Percentiles rank a stretch among this genome's conserved stretches.
Evolutionary conservation across 352 stramenopile species (phyloP).

Genomic region (Globisporangium parvum): DNA sequence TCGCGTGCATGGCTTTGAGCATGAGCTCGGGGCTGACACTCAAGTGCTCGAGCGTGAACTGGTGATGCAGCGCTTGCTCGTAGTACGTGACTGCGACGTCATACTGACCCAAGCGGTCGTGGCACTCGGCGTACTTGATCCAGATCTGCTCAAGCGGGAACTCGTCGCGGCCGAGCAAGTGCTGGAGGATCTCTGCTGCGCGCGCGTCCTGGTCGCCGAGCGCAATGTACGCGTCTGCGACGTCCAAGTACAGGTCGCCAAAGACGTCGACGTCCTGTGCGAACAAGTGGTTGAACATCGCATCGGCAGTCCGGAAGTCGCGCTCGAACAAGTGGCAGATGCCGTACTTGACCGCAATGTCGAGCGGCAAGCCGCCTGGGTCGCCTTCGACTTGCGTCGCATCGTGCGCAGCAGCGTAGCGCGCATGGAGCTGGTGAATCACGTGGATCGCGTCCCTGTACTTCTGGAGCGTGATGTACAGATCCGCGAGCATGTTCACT

Average conservation of each 20-base stretch:
- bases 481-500: conserved; percentile 84
- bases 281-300: conserved; percentile 82
- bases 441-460: conserved; percentile 75
- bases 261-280: conserved; percentile 81
- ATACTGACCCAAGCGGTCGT: conserved; percentile 54
- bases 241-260: conserved; percentile 78
- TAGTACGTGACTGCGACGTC: conserved; percentile 78
- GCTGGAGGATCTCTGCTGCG: conserved; percentile 57
- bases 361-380: conserved; percentile 59
- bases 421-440: conserved; percentile 68
- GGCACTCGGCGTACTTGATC: conserved; percentile 72
- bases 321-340: conserved; percentile 80
- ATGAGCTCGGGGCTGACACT: conserved; percentile 56
- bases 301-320: conserved; percentile 64
- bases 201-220: conserved; percentile 60
- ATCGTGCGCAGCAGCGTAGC: conserved; percentile 58
- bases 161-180: conserved; percentile 57
- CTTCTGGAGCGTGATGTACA: conserved; percentile 85
- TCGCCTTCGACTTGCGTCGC: conserved; percentile 56
- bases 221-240: conserved; percentile 77
- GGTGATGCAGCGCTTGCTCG: conserved; percentile 58
- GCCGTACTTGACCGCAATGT: conserved; percentile 85
- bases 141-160: conserved; percentile 78
- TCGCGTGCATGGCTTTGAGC: conserved; percentile 62
- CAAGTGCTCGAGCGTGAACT: conserved; percentile 39